Evolutionary conservation across 179 eudicot genomes (phyloP), one percentile per base, ranked within the genome.

Genomic region (Heliamphora pulchella): DNA sequence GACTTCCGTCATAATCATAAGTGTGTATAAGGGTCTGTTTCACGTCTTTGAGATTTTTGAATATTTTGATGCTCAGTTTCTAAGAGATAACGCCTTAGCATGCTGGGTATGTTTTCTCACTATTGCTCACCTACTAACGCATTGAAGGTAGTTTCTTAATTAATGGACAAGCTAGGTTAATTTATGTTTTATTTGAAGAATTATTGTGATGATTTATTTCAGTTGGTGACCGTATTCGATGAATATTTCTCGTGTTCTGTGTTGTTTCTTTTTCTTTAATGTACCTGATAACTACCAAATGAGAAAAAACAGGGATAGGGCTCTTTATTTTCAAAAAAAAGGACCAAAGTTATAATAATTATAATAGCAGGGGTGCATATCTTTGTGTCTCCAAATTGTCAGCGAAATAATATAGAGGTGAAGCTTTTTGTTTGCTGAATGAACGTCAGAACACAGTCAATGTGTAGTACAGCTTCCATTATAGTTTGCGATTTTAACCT

Each of bases 41-140:
- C 17, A 15, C 22, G 9, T 43, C 62, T 44, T n/a, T 47, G 20
- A 2, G 9, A 18, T 9, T 76, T 61, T 62, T 43, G 9, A 43
- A 76, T 62, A 61, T 46, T 61, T 61, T 61, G 57, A 61, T 59
- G 48, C 78, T 76, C 78, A 39, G 6, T 57, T 65, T 41, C 61
- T 54, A 3, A 76, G 7, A n/a, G 43, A 10, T 13, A 44, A 61
- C 59, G 44, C 54, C 55, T 61, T 31, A 39, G 17, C 77, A 74
- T 74, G 63, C 46, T 14, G 47, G 59, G 76, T 22, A 73, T 18
- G 59, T 55, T 73, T 53, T 10, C 75, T 47, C 57, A 15, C 9
- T 57, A 9, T 58, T 57, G 66, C 51, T 58, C 8, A 31, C 65
- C 14, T 5, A 18, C 53, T 69, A 69, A 15, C 10, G 7, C 39